A percentile compares a stretch with the other conserved stretches of the same genome.
Evolutionary conservation across 441 rosid species (phyloP).

Genomic region (Syzygium malaccense): DNA sequence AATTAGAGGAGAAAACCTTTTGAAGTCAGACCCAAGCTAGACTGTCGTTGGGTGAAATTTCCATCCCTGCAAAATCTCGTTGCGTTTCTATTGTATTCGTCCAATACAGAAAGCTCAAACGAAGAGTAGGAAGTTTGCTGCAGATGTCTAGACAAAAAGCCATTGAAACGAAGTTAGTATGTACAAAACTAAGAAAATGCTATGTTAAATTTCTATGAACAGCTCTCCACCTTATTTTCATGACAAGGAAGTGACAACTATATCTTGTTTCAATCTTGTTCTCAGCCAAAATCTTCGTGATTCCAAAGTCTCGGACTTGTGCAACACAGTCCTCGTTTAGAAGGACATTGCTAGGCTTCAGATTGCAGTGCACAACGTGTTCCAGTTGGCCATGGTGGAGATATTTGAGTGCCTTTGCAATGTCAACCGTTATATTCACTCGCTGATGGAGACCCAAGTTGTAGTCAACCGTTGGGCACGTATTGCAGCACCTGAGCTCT

Average conservation of each 20-base stretch:
- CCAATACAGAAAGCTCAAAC: background rate
- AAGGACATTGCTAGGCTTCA: slow-evolving; percentile 4
- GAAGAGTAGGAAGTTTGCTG: rapidly evolving
- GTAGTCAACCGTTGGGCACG: background rate
- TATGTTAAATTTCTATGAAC: background rate
- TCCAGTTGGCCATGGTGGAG: background rate
- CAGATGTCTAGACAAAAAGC: background rate
- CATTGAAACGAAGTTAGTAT: rapidly evolving
- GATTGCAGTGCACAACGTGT: background rate
- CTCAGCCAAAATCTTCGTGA: background rate
- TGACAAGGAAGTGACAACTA: background rate
- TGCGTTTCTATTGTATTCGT: background rate
- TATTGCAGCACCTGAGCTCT: background rate
- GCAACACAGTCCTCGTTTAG: slow-evolving; percentile 9
- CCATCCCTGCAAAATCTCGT: background rate
- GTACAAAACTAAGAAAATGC: background rate
- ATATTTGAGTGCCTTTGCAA: background rate
- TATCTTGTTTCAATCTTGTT: background rate
- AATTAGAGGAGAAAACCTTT: background rate
- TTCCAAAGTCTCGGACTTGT: background rate
- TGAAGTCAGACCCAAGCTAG: background rate
- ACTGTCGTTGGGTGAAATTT: background rate
- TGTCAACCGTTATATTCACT: background rate
- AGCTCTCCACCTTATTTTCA: background rate
- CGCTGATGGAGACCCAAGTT: background rate